Percentiles rank a stretch among this genome's conserved stretches.
Conservation (phyloP, 2,329 filamentous ascomycete species). For the Epichloe hybrida region DNA sequence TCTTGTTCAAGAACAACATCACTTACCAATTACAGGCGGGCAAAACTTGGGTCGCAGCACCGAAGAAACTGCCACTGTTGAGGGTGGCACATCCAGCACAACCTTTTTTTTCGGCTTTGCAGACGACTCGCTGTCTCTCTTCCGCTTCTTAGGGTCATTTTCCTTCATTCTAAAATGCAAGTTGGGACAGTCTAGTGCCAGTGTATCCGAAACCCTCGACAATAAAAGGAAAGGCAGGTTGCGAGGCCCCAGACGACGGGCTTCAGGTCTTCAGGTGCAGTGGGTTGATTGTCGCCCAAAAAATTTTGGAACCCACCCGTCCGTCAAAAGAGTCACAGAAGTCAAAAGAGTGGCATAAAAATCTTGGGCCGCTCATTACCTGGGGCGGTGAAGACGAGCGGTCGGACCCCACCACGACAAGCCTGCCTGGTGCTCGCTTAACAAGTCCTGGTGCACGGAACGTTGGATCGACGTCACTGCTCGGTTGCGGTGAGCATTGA, state of each 20-base stretch:
- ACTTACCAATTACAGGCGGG: conserved; percentile 39
- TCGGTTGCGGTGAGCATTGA: background rate
- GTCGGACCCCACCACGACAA: conserved; percentile 5
- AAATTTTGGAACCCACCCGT: conserved; percentile 12
- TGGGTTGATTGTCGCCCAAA: conserved; percentile 15
- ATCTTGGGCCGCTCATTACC: conserved; percentile 13
- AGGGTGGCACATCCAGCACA: conserved; percentile 27
- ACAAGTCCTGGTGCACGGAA: background rate
- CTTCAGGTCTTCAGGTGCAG: conserved; percentile 1
- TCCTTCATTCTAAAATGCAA: conserved; percentile 22
- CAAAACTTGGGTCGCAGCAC: conserved; percentile 31
- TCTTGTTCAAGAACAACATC: background rate
- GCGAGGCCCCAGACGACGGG: background rate
- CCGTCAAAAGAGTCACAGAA: background rate
- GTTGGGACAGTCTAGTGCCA: background rate
- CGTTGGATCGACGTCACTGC: conserved; percentile 2
- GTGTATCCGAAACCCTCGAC: background rate
- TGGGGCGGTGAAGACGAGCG: conserved; percentile 14
- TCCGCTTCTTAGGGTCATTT: conserved; percentile 36
- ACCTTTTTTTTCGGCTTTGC: conserved; percentile 40
- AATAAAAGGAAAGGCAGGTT: background rate
- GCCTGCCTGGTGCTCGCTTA: background rate
- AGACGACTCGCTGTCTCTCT: conserved; percentile 30
- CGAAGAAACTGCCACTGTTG: conserved; percentile 32
- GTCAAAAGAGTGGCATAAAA: conserved; percentile 13